Conservation (phyloP, 495 filamentous ascomycete genomes). For the Penicillium silybi region DNA sequence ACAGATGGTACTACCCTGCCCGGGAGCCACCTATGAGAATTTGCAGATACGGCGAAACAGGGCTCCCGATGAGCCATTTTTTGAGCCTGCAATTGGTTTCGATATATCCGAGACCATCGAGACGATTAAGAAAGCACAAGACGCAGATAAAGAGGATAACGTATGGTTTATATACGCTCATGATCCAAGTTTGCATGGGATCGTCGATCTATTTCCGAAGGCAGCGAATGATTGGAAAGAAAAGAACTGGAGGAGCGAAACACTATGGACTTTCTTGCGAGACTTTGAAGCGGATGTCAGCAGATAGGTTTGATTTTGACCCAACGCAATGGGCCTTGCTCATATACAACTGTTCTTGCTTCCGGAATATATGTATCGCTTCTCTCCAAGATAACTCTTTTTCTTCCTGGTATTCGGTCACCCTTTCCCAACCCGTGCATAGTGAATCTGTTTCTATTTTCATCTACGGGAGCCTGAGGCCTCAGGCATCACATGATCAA, state of each 20-base stretch:
- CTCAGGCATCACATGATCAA: neutral
- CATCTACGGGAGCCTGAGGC: neutral
- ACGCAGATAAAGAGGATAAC: conserved; percentile 48
- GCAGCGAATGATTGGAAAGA: conserved; percentile 46
- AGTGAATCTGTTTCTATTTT: neutral
- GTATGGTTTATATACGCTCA: conserved; percentile 53
- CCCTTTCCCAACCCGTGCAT: neutral
- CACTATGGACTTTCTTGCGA: conserved; percentile 52
- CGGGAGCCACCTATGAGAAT: neutral
- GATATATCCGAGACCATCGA: conserved; percentile 19
- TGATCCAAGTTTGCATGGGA: conserved; percentile 42
- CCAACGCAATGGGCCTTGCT: neutral
- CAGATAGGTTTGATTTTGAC: neutral
- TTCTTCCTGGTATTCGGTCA: too few relatives aligned
- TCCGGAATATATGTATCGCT: neutral
- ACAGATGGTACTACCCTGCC: neutral
- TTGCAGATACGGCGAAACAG: neutral
- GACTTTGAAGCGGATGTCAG: conserved; percentile 37
- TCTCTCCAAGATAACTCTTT: too few relatives aligned
- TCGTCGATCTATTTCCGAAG: conserved; percentile 49
- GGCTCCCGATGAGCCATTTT: conserved; percentile 6
- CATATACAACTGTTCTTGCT: neutral
- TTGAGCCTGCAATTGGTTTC: neutral
- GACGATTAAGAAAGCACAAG: conserved; percentile 42
- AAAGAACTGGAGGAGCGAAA: conserved; percentile 48